Percentiles rank a stretch among this genome's conserved stretches.
Conservation (phyloP, 2,329 filamentous ascomycete species). For the Incumbomyces delicatus region DNA sequence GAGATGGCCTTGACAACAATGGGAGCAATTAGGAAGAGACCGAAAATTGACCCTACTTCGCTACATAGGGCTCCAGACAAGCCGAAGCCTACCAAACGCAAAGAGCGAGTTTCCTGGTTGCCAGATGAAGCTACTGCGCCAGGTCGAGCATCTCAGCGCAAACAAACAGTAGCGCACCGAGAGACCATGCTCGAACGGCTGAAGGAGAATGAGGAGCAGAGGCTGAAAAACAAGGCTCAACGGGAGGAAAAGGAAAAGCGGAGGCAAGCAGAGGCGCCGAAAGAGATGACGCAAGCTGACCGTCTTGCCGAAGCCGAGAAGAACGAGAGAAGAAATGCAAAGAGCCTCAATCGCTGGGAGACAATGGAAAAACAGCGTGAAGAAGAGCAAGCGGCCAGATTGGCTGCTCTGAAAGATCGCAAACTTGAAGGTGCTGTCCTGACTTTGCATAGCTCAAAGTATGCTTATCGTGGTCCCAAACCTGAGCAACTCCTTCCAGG, state of each 20-base stretch:
- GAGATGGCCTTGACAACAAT: slow-evolving; percentile 60
- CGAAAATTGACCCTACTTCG: slow-evolving; percentile 52
- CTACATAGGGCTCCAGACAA: slow-evolving; percentile 27
- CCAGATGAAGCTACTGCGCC: slow-evolving; percentile 54
- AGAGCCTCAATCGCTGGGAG: slow-evolving; percentile 88
- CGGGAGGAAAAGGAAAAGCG: slow-evolving; percentile 53
- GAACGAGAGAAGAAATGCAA: slow-evolving; percentile 77
- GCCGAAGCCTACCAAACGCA: slow-evolving; percentile 53
- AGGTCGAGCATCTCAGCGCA: slow-evolving; percentile 51
- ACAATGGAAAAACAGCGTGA: slow-evolving; percentile 81
- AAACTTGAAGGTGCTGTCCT: slow-evolving; percentile 82
- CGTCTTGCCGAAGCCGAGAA: slow-evolving; percentile 70
- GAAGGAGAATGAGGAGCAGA: slow-evolving; percentile 40
- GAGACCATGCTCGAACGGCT: slow-evolving; percentile 42
- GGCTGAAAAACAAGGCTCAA: slow-evolving; percentile 40
- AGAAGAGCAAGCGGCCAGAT: slow-evolving; percentile 68
- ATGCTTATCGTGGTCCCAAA: slow-evolving; percentile 62
- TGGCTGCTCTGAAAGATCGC: slow-evolving; percentile 79
- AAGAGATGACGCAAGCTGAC: slow-evolving; percentile 77
- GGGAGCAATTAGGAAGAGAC: slow-evolving; percentile 54
- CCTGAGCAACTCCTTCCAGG: background rate
- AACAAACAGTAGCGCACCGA: slow-evolving; percentile 57
- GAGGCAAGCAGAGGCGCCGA: slow-evolving; percentile 65
- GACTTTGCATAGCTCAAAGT: slow-evolving; percentile 87
- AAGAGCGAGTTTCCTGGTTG: slow-evolving; percentile 61